phyloP scores from a whole-genome alignment of 352 stramenopile genomes.

The Globisporangium viniferum region DNA sequence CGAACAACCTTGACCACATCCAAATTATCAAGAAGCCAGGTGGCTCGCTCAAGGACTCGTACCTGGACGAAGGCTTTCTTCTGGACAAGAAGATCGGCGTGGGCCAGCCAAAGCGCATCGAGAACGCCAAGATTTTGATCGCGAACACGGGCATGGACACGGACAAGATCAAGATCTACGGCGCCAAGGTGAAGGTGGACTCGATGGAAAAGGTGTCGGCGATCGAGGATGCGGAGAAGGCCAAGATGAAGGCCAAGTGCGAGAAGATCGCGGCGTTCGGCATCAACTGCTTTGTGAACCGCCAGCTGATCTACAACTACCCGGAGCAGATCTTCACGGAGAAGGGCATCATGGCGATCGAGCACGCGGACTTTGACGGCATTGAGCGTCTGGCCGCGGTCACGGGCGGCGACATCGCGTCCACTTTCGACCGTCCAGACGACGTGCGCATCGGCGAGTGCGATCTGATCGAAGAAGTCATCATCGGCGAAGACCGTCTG shows the following conservation, averaged over 20 bases:
- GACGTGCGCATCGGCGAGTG: constrained; percentile 96
- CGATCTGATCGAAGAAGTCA: constrained; percentile 98
- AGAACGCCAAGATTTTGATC: constrained; percentile 99
- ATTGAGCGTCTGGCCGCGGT: constrained; percentile 98
- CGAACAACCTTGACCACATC: constrained; percentile 97
- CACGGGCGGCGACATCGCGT: constrained; percentile 93
- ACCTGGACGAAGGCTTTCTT: constrained; percentile 98
- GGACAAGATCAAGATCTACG: constrained; percentile 99
- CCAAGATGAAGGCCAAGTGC: constrained; percentile 98
- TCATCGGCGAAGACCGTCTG: constrained; percentile 98
- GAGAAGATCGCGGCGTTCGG: constrained; percentile 98
- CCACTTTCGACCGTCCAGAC: constrained; percentile 98
- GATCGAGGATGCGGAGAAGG: constrained; percentile 98
- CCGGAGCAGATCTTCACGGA: constrained; percentile 98
- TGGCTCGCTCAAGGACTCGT: constrained; percentile 95
- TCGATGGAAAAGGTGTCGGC: constrained; percentile 98
- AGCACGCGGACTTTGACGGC: constrained; percentile 99
- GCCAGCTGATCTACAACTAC: constrained; percentile 99
- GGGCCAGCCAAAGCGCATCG: constrained; percentile 94
- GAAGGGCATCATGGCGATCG: constrained; percentile 98
- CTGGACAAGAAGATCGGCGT: constrained; percentile 96
- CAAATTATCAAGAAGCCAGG: constrained; percentile 99
- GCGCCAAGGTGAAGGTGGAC: constrained; percentile 96
- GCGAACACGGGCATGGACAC: constrained; percentile 99
- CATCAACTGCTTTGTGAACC: constrained; percentile 99